Conservation (phyloP, 495 filamentous ascomycete genomes). For the Neurospora africana region DNA sequence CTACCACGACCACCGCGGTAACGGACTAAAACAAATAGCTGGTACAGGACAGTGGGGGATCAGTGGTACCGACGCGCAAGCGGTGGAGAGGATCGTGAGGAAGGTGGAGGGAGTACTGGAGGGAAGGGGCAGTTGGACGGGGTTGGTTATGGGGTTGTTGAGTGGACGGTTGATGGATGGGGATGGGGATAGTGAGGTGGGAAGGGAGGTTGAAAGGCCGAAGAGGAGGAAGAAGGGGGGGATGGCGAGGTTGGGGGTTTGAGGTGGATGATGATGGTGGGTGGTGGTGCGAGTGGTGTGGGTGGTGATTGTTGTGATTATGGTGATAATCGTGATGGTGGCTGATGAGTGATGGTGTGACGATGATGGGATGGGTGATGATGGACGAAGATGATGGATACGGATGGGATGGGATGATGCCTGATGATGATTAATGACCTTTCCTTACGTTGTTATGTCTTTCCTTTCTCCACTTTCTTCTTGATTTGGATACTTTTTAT, state of each 20-base stretch:
- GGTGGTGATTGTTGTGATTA: too few relatives aligned
- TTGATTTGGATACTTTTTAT: too few relatives aligned
- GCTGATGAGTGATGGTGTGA: too few relatives aligned
- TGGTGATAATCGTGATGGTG: too few relatives aligned
- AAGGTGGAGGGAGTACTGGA: conserved; percentile 26
- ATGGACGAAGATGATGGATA: background rate
- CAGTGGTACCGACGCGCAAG: conserved; percentile 18
- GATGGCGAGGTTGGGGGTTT: conserved; percentile 1
- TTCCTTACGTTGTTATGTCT: background rate
- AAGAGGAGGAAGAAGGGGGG: background rate
- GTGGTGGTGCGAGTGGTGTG: too few relatives aligned
- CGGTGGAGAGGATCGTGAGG: conserved; percentile 22
- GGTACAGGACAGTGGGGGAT: conserved; percentile 20
- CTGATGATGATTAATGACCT: background rate
- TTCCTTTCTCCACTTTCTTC: background rate
- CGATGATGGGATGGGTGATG: too few relatives aligned
- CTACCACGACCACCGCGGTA: conserved; percentile 11
- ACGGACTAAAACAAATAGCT: background rate
- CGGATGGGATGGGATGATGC: background rate
- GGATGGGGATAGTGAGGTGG: background rate
- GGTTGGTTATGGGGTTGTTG: conserved; percentile 18
- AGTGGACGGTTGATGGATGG: conserved; percentile 16
- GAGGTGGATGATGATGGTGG: background rate
- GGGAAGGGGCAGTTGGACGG: conserved; percentile 17
- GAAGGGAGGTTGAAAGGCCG: background rate